Percentiles rank a stretch among this genome's conserved stretches.
Conservation (phyloP, 148 eudicot genomes). For the Fallopia convolvulus region DNA sequence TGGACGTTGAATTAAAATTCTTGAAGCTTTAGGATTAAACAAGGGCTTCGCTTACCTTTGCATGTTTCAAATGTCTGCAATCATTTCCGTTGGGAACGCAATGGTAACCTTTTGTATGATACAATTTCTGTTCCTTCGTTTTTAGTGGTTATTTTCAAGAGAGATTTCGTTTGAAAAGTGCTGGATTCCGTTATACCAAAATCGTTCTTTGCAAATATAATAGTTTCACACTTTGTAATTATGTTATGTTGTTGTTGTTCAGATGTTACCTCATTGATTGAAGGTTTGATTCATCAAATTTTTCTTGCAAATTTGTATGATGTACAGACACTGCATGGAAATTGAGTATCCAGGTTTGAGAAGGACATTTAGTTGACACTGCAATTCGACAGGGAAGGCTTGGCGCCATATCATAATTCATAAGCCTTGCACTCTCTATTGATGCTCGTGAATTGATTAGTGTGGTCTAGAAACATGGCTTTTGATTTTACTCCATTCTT, state of each 20-base stretch:
- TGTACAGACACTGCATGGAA: constrained; percentile 22
- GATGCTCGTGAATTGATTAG: background rate
- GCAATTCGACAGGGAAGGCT: background rate
- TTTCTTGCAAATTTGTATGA: background rate
- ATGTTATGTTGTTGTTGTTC: too few relatives aligned
- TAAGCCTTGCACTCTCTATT: background rate
- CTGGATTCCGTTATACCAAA: background rate
- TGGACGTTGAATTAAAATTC: background rate
- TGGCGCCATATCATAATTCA: background rate
- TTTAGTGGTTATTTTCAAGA: background rate
- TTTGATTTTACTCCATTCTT: constrained; percentile 22
- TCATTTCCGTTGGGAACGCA: background rate
- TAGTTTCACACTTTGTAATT: too few relatives aligned
- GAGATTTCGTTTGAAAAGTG: background rate
- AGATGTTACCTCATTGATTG: background rate
- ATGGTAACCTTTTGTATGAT: background rate
- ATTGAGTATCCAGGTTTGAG: constrained; percentile 19
- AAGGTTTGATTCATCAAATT: background rate
- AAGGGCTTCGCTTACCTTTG: background rate
- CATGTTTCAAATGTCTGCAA: background rate
- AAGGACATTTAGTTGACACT: constrained; percentile 23
- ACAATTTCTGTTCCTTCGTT: background rate
- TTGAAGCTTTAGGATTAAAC: constrained; percentile 1
- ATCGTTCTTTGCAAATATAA: too few relatives aligned
- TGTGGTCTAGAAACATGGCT: constrained; percentile 25